Evolutionary conservation across 495 filamentous ascomycete species (phyloP).

Genomic region (Lophiotrema nucula): DNA sequence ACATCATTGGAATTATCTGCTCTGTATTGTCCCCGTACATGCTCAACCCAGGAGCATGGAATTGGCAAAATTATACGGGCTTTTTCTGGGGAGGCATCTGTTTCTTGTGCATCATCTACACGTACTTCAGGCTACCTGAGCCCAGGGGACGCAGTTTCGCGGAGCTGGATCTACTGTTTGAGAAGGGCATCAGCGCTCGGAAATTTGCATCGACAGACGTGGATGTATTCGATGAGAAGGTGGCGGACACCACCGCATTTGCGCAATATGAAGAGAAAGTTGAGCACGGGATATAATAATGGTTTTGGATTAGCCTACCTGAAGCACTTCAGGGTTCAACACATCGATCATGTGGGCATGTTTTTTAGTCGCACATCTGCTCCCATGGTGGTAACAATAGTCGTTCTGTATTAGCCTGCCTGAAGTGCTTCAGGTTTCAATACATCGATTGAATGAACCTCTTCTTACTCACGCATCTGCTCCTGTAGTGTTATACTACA

Average conservation of each 20-base stretch:
- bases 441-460: too few species aligned
- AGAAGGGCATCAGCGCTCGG: conserved; percentile 37
- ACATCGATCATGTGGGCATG: too few species aligned
- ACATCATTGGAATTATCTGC: conserved; percentile 45
- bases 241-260: conserved; percentile 25
- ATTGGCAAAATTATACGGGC: conserved; percentile 51
- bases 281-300: too few species aligned
- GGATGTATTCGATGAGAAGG: conserved; percentile 39
- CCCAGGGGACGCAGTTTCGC: conserved; percentile 39
- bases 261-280: conserved; percentile 31
- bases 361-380: too few species aligned
- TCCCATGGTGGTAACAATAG: too few species aligned
- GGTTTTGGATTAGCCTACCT: too few species aligned
- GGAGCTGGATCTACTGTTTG: conserved; percentile 44
- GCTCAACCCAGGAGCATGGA: conserved; percentile 53
- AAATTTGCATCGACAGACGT: conserved; percentile 40
- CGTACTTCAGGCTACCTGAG: conserved; percentile 43
- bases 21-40: conserved; percentile 51
- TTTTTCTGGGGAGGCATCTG: conserved; percentile 59
- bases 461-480: too few species aligned
- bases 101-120: conserved; percentile 45
- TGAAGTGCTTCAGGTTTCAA: too few species aligned
- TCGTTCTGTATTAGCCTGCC: too few species aligned
- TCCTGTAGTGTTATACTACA: too few species aligned
- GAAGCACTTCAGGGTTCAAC: too few species aligned